Conservation (phyloP, 2,329 filamentous ascomycete species). For the Epichloe festucae region DNA sequence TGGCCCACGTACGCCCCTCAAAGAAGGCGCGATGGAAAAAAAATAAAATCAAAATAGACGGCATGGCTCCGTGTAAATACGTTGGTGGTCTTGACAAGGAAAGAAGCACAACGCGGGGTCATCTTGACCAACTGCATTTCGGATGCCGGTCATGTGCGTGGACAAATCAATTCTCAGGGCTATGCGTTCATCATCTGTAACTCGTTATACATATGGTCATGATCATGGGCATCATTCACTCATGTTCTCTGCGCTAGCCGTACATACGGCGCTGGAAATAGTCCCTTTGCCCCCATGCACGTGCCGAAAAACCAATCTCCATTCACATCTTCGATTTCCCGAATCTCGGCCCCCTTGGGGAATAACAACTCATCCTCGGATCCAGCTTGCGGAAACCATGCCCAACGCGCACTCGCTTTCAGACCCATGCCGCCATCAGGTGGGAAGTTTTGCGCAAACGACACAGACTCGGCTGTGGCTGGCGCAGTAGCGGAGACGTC, state of each 20-base stretch:
- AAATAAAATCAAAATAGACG: too few relatives aligned
- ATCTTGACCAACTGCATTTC: too few relatives aligned
- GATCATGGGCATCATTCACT: background rate
- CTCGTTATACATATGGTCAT: background rate
- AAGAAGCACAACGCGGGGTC: too few relatives aligned
- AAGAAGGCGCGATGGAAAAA: too few relatives aligned
- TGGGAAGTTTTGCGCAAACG: conserved; percentile 39
- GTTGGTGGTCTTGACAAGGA: too few relatives aligned
- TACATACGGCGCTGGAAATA: conserved; percentile 75
- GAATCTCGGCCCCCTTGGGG: conserved; percentile 68
- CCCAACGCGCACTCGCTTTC: conserved; percentile 54
- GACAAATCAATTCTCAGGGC: conserved; percentile 21
- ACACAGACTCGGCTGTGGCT: conserved; percentile 14
- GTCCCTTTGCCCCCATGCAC: conserved; percentile 66
- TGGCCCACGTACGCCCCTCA: too few relatives aligned
- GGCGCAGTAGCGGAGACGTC: conserved; percentile 36
- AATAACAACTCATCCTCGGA: conserved; percentile 70
- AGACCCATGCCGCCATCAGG: conserved; percentile 63
- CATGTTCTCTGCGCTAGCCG: conserved; percentile 8
- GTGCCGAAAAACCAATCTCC: conserved; percentile 82
- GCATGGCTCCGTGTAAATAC: too few relatives aligned
- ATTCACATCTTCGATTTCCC: conserved; percentile 76
- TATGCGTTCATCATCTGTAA: conserved; percentile 21
- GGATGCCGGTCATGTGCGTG: too few relatives aligned
- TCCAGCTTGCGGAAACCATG: conserved; percentile 57